A percentile compares a stretch with the other conserved stretches of the same genome.
phyloP scores from a whole-genome alignment of 2,329 filamentous ascomycete genomes.

The Calonectria honghensis region DNA sequence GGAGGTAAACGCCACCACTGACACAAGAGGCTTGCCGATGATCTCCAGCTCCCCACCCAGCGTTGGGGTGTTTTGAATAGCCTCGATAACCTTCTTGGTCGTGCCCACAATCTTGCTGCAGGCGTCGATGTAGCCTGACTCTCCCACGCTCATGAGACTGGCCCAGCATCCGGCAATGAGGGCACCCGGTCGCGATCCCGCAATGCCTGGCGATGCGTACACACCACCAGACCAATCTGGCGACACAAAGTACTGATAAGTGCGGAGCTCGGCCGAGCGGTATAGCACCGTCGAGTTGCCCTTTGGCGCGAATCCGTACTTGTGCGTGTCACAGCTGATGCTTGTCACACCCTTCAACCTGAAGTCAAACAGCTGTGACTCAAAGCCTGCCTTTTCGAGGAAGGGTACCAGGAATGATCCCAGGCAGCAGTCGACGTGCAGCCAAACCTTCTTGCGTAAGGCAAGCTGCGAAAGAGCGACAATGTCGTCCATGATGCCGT shows the following conservation, averaged over 20 bases:
- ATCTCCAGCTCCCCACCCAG: conserved; percentile 85
- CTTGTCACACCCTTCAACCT: conserved; percentile 93
- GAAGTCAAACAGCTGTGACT: conserved; percentile 93
- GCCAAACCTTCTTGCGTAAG: conserved; percentile 84
- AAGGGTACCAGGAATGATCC: conserved; percentile 96
- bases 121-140: conserved; percentile 89
- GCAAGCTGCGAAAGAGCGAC: conserved; percentile 88
- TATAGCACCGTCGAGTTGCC: conserved; percentile 96
- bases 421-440: conserved; percentile 98
- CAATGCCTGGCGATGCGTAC: conserved; percentile 94
- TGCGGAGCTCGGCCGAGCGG: conserved; percentile 84
- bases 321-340: conserved; percentile 98
- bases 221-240: conserved; percentile 97
- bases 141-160: conserved; percentile 90
- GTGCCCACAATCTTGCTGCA: conserved; percentile 92
- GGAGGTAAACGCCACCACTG: conserved; percentile 91
- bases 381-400: conserved; percentile 94
- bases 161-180: conserved; percentile 98
- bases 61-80: conserved; percentile 81
- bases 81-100: conserved; percentile 86
- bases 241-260: conserved; percentile 97
- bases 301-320: conserved; percentile 99
- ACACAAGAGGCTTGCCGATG: conserved; percentile 90
- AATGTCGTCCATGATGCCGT: conserved; percentile 98
- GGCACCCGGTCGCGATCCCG: conserved; percentile 92